A percentile compares a stretch with the other conserved stretches of the same genome.
Evolutionary conservation across 2,329 filamentous ascomycete genomes (phyloP).

Genomic region (Ramularia endophylla): DNA sequence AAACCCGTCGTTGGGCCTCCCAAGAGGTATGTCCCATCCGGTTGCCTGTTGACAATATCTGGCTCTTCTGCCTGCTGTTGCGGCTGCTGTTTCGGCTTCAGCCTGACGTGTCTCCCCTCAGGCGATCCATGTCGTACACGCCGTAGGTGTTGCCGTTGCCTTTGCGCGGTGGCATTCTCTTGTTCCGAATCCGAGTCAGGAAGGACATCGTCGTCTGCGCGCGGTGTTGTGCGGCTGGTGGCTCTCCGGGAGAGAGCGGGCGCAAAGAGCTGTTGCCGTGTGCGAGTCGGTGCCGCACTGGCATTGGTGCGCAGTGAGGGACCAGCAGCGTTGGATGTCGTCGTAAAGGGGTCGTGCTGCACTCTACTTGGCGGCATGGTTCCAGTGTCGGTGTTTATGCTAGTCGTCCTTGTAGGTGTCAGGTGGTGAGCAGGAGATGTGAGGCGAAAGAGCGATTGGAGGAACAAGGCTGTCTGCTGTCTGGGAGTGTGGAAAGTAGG

Average conservation of each 20-base stretch:
- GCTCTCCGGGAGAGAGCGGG: constrained; percentile 21
- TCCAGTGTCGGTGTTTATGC: not conserved
- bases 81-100: constrained; percentile 5
- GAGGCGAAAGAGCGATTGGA: too few relatives aligned
- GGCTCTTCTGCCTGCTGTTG: constrained; percentile 14
- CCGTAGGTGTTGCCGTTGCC: constrained; percentile 10
- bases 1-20: constrained; percentile 8
- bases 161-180: constrained; percentile 9
- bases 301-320: constrained; percentile 18
- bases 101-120: constrained; percentile 10
- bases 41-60: constrained; percentile 25
- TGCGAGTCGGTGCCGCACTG: constrained; percentile 20
- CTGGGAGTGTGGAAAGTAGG: too few relatives aligned
- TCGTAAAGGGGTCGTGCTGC: constrained; percentile 22
- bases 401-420: too few relatives aligned
- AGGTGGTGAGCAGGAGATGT: too few relatives aligned
- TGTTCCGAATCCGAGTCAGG: constrained; percentile 23
- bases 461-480: too few relatives aligned
- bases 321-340: constrained; percentile 11
- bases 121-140: constrained; percentile 16
- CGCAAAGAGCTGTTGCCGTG: constrained; percentile 24
- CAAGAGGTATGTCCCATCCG: constrained; percentile 23
- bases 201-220: constrained; percentile 22
- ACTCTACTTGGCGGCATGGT: constrained; percentile 12
- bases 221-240: constrained; percentile 20